Evolutionary conservation across 1,284 basidiomycete genomes (phyloP), one percentile per base, ranked within the genome.

Genomic region (Cutaneotrichosporon cyanovorans): DNA sequence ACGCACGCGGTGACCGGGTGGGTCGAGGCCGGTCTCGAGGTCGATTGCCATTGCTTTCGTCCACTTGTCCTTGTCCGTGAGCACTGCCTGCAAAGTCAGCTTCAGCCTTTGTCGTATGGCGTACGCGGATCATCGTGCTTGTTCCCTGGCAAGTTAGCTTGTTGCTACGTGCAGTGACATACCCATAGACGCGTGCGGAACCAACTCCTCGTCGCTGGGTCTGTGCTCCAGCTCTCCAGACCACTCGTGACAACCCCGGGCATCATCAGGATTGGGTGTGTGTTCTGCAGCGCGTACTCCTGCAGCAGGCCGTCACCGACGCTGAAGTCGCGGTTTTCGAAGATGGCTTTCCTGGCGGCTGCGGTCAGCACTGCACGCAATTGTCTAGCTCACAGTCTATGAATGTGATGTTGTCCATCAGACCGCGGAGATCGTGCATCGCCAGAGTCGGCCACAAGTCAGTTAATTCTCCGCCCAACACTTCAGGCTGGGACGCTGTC

Each of bases 11-110:
- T 83, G 82, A n/a, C 82, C 86, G 0, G 82, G 79, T 0, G 89
- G 88, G 64, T 99, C 93, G 5, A 98, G 76, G 0, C 93, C 95
- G 0, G 92, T 95, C 31, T 83, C 75, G 0, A 87, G 84, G 69
- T 99, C 93, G 9, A 99, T 79, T 74, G 86, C 83, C 71, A 98
- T 81, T 0, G 91, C 83, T 22, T 82, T 72, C 56, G 97, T 84
- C 95, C 95, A 99, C 51, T 76, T 77, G 38, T 85, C 84, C 55
- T 83, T 83, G 61, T 89, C 87, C 61, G 90, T 85, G 1, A 52
- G 50, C 21, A 49, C 44, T 15, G 33, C 90, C 90, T 68, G 35
- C 15, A n/a, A n/a, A 6, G 42, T 51, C 21, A 47, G 50, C 16
- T 6, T 5, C n/a, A n/a, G 38, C 23, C 33, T 7, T 7, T 35